Evolutionary conservation across 805 yeast genomes (phyloP).

Genomic region (Metschnikowia lunata): DNA sequence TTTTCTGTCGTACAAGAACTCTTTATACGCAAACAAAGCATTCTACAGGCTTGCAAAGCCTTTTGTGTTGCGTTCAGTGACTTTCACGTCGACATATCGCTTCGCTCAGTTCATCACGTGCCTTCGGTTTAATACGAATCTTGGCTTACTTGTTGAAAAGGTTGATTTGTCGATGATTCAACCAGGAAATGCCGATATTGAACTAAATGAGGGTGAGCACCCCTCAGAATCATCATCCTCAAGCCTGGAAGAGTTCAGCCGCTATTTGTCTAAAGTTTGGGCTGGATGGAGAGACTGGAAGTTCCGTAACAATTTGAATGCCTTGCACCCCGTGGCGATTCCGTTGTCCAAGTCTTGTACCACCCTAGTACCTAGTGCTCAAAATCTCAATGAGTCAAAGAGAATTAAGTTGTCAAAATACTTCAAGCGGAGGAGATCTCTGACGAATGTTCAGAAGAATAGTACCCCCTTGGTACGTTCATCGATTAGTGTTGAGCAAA

Average conservation of each 20-base stretch:
- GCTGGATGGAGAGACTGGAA: constrained; percentile 97
- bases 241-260: background rate
- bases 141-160: constrained; percentile 52
- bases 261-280: constrained; percentile 24
- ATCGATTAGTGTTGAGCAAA: background rate
- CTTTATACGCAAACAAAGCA: constrained; percentile 46
- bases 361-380: background rate
- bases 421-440: constrained; percentile 15
- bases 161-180: constrained; percentile 54
- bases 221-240: background rate
- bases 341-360: constrained; percentile 15
- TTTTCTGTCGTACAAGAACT: constrained; percentile 34
- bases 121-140: constrained; percentile 49
- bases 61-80: constrained; percentile 50
- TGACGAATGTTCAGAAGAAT: constrained; percentile 13
- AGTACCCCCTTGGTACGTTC: constrained; percentile 3
- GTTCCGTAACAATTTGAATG: constrained; percentile 60
- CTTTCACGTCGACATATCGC: constrained; percentile 67
- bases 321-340: constrained; percentile 22
- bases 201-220: constrained; percentile 9
- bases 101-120: constrained; percentile 75
- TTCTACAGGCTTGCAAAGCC: constrained; percentile 51
- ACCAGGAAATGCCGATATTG: constrained; percentile 29
- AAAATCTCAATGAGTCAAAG: background rate
- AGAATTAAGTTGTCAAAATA: constrained; percentile 15